phyloP scores from a whole-genome alignment of 192 early-diverging fungal species.

The Coemansia sp. region DNA sequence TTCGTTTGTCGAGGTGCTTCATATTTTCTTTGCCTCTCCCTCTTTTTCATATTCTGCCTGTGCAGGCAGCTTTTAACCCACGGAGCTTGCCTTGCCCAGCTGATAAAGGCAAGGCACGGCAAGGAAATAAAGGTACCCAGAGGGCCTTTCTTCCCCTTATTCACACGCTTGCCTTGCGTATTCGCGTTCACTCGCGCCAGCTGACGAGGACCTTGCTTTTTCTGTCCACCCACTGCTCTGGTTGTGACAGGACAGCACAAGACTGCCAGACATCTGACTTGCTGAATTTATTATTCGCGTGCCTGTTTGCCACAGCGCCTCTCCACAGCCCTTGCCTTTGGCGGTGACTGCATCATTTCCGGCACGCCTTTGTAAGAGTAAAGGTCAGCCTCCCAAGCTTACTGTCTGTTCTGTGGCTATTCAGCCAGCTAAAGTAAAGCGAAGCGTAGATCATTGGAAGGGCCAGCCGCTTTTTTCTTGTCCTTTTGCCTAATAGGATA shows the following conservation, averaged over 20 bases:
- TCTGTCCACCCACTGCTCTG: not conserved
- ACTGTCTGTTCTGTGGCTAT: not conserved
- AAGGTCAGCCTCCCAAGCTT: not conserved
- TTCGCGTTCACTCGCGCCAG: slow-evolving; percentile 1
- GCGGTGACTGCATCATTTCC: not conserved
- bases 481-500: not conserved
- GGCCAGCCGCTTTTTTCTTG: slow-evolving; percentile 14
- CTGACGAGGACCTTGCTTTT: not conserved
- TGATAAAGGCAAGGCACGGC: not conserved
- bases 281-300: not conserved
- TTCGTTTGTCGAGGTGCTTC: slow-evolving; percentile 5
- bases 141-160: slow-evolving; percentile 1
- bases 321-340: slow-evolving; percentile 1
- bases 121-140: not conserved
- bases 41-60: not conserved
- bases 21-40: not conserved
- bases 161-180: not conserved
- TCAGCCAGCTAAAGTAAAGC: not conserved
- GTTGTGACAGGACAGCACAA: not conserved
- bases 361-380: not conserved
- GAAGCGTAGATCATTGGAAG: not conserved
- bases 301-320: slow-evolving; percentile 7
- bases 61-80: slow-evolving; percentile 1
- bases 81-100: not conserved
- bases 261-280: not conserved